Percentiles rank a stretch among this genome's conserved stretches.
Evolutionary conservation across 2,329 filamentous ascomycete genomes (phyloP).

Genomic region (Arthrinium puccinioides): DNA sequence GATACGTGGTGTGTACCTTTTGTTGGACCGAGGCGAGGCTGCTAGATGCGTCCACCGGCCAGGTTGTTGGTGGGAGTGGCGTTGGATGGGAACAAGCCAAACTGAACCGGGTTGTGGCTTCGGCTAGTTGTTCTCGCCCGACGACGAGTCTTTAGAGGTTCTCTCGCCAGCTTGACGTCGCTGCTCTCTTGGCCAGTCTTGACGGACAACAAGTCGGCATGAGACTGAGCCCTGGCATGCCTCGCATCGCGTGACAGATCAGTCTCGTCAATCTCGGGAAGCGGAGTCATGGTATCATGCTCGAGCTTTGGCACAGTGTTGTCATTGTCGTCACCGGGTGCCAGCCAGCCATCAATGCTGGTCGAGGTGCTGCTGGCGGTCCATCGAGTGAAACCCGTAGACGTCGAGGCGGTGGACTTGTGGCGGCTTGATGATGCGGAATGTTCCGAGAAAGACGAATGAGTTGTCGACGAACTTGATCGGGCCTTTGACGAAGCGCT

Average conservation of each 20-base stretch:
- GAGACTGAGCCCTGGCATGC: constrained; percentile 21
- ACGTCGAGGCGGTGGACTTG: constrained; percentile 44
- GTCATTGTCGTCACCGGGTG: constrained; percentile 10
- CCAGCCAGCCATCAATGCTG: constrained; percentile 14
- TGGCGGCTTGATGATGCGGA: constrained; percentile 41
- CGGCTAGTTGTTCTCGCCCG: constrained; percentile 24
- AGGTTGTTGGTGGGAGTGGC: constrained; percentile 2
- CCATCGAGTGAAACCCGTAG: constrained; percentile 45
- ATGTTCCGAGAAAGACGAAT: constrained; percentile 38
- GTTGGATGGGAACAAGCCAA: constrained; percentile 21
- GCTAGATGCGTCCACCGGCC: not conserved
- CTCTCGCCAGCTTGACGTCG: constrained; percentile 8
- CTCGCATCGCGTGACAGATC: constrained; percentile 7
- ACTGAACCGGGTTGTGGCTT: constrained; percentile 19
- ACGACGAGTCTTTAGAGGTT: constrained; percentile 17
- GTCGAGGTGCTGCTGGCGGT: constrained; percentile 36
- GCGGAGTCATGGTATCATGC: constrained; percentile 3
- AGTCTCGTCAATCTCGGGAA: constrained; percentile 3
- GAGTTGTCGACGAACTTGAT: constrained; percentile 48
- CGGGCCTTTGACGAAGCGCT: constrained; percentile 32
- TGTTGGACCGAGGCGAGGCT: no score
- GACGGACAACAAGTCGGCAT: constrained; percentile 17
- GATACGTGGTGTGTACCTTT: no score
- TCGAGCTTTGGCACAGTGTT: constrained; percentile 7
- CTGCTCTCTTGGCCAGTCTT: constrained; percentile 2